Evolutionary conservation across 2,329 filamentous ascomycete species (phyloP).

Genomic region (Ascochyta pisi): DNA sequence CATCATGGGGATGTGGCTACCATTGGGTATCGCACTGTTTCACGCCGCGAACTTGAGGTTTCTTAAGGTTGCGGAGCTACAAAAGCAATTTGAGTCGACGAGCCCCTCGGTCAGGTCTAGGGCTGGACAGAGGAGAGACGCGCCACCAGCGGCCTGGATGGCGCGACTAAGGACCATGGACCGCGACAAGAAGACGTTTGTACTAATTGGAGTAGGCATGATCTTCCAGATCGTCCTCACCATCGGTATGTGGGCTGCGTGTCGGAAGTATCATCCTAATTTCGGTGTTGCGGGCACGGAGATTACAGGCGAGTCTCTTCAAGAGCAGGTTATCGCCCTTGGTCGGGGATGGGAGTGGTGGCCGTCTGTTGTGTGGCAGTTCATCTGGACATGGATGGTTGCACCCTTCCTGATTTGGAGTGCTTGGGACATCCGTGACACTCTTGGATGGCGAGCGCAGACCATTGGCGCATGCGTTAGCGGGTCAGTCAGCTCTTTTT

Average conservation of each 20-base stretch:
- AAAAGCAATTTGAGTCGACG: conserved; percentile 18
- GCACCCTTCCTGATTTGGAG: conserved; percentile 25
- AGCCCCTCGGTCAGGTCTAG: background rate
- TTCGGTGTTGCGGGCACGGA: conserved; percentile 25
- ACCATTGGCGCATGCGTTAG: conserved; percentile 26
- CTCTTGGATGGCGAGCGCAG: conserved; percentile 28
- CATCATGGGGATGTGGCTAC: conserved; percentile 29
- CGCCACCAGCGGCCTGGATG: conserved; percentile 5
- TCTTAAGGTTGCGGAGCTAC: conserved; percentile 22
- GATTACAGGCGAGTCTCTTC: conserved; percentile 19
- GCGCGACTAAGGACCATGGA: conserved; percentile 1
- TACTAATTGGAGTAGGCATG: conserved; percentile 10
- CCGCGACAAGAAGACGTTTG: conserved; percentile 10
- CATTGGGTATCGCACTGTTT: conserved; percentile 29
- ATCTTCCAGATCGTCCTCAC: conserved; percentile 10
- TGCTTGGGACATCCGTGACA: conserved; percentile 24
- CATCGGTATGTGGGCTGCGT: conserved; percentile 20
- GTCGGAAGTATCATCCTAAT: conserved; percentile 25
- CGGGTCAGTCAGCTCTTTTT: conserved; percentile 11
- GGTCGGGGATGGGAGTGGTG: conserved; percentile 33
- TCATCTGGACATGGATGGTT: conserved; percentile 29
- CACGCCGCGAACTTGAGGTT: conserved; percentile 27
- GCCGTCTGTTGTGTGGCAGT: conserved; percentile 27
- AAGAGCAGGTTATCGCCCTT: conserved; percentile 23
- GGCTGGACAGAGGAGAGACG: background rate